phyloP scores from a whole-genome alignment of 106 monocot species.

The Dendrobium chrysotoxum region DNA sequence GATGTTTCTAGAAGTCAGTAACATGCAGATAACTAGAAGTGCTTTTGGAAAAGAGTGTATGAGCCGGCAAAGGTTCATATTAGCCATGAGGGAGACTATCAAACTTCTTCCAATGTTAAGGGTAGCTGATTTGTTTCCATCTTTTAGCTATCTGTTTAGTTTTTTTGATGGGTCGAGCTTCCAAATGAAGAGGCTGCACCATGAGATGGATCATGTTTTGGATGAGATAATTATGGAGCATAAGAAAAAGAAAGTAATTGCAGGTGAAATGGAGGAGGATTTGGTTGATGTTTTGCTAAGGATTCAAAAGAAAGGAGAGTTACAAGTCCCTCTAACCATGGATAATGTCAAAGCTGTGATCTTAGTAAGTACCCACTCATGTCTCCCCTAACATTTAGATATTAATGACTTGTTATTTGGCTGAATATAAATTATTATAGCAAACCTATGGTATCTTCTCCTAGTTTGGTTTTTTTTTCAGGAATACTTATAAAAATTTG shows the following conservation, averaged over 20 bases:
- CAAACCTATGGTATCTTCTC: neutral
- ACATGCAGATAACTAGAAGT: neutral
- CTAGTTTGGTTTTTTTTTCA: neutral
- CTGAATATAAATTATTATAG: too few relatives aligned
- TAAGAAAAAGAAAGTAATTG: neutral
- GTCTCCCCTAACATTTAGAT: too few relatives aligned
- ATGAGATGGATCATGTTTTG: neutral
- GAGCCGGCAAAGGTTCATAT: neutral
- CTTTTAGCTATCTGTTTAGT: too few relatives aligned
- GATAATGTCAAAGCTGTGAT: conserved; percentile 9
- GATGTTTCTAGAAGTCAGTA: neutral
- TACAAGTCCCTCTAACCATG: neutral
- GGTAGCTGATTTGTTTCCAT: too few relatives aligned
- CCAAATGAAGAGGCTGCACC: neutral
- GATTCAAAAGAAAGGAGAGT: neutral
- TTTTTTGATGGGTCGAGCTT: too few relatives aligned
- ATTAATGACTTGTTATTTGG: too few relatives aligned
- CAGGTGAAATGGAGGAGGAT: neutral
- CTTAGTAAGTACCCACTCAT: conserved; percentile 3
- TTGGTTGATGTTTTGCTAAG: conserved; percentile 16
- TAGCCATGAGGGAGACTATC: neutral
- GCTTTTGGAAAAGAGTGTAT: conserved; percentile 4
- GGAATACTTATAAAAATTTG: too few relatives aligned
- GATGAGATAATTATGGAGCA: conserved; percentile 10
- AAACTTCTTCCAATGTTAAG: too few relatives aligned